Percentiles rank a stretch among this genome's conserved stretches.
Conservation (phyloP, 129 eudicot genomes). For the Lactuca sativa region DNA sequence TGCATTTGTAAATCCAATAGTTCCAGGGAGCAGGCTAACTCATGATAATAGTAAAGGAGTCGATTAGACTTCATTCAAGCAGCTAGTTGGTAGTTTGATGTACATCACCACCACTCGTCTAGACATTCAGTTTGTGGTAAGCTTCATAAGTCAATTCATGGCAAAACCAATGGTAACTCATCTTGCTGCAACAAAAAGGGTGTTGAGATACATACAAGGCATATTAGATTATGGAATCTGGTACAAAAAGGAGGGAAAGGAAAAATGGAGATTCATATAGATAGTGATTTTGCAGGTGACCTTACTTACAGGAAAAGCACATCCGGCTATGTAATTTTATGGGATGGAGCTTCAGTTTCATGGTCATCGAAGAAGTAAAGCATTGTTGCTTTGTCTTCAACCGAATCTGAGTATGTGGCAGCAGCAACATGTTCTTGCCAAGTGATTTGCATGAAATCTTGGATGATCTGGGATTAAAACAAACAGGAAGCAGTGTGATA, state of each 20-base stretch:
- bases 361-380: neutral
- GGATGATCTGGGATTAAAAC: neutral
- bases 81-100: too few relatives aligned
- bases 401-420: neutral
- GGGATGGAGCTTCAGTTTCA: neutral
- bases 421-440: neutral
- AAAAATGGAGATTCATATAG: neutral
- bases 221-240: neutral
- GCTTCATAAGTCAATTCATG: too few relatives aligned
- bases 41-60: too few relatives aligned
- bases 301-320: neutral
- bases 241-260: neutral
- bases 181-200: too few relatives aligned
- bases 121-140: too few relatives aligned
- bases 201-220: too few relatives aligned
- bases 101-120: too few relatives aligned
- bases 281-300: neutral
- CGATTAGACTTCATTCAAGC: too few relatives aligned
- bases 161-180: too few relatives aligned
- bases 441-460: neutral
- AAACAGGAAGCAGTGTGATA: neutral
- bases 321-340: neutral
- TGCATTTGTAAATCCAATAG: too few relatives aligned
- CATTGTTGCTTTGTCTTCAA: neutral
- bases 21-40: too few relatives aligned